Base-by-base conservation (phyloP, 2,329 filamentous ascomycete genomes). In the Xylariales sp. region DNA sequence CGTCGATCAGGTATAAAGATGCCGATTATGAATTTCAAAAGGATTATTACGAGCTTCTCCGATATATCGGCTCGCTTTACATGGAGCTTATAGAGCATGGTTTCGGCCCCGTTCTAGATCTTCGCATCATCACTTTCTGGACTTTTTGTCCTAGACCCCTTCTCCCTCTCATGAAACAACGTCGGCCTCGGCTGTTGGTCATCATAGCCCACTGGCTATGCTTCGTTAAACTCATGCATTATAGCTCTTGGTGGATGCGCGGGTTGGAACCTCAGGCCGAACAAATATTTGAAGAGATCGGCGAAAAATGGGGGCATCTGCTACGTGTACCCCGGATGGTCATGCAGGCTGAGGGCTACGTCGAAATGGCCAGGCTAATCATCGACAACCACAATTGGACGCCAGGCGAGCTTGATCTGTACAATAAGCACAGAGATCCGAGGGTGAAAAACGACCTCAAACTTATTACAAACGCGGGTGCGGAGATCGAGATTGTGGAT, bases 81-180 rank as follows among this genome's bases (percentile, higher is more conserved):
- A 75, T 78, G 59, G 82, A 86, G 69, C 76, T 88, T n/a, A 73
- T 69, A 10, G 70, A 80, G 16, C 68, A 75, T 49, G 85, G 85
- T 4, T 80, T 85, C 49, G 79, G 79, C 43, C 77, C 81, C 18
- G 76, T 83, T 32, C 79, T 87, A 71, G 76, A 80, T 65, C 75
- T 88, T 14, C 83, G 86, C 61, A 80, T 86, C 73, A 81, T 85
- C 67, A 86, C 84, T 9, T 86, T 83, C 78, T 82, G 86, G 63
- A 88, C 84, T 2, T 87, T 84, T 60, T 68, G 86, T 23, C 83
- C 84, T 5, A 73, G 74, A 0, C 68, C 69, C 5, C 85, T 87
- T 62, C 74, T 86, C 62, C 78, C 82, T 2, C 76, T 86, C 6
- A 81, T 81, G 1, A 79, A 80, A 14, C 70, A 80, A 30, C 77